Evolutionary conservation across 805 yeast species (phyloP), one percentile per base, ranked within the genome.

Genomic region (Ogataea thermomethanolica): DNA sequence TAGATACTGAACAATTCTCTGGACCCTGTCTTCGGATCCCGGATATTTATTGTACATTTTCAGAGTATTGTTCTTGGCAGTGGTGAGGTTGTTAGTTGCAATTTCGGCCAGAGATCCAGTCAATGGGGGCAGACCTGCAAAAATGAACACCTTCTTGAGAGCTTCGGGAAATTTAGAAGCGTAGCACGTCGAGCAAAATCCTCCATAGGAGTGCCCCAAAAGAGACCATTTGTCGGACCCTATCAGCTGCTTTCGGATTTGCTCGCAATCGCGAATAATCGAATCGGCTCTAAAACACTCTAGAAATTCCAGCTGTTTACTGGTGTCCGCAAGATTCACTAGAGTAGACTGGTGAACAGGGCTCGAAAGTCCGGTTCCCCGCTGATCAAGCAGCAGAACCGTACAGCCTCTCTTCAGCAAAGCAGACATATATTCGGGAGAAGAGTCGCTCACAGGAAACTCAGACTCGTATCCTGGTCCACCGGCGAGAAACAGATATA

Each of bases 41-140:
- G 81, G 79, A 45, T 67, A 78, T 50, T 69, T 72, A 3, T 51
- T 41, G 53, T 71, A 78, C 51, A 65, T 76, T 32, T 67, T 74
- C 13, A 49, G 42, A 50, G 78, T 77, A 35, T 81, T 56, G 37
- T 74, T 76, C 13, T 42, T 60, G 1, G 79, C 72, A 13, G 76
- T 56, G 24, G 61, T 48, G 44, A 69, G 74, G 3, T 81, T 73
- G 2, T 72, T 73, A 8, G 43, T 39, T 47, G 77, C 75, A 7
- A 78, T 80, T 27, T 71, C 70, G 35, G 71, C 76, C 5, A 75
- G 67, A 3, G 41, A 25, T 24, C 49, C 53, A 5, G 62, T 64
- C 12, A 78, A 53, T 1, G 83, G 82, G 2, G 84, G 82, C 10
- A 78, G 64, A 5, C 83, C 84, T 1, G 81, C 84, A 1, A 83